A percentile compares a stretch with the other conserved stretches of the same genome.
Evolutionary conservation across 148 eudicot species (phyloP).

Genomic region (Talinum fruticosum): DNA sequence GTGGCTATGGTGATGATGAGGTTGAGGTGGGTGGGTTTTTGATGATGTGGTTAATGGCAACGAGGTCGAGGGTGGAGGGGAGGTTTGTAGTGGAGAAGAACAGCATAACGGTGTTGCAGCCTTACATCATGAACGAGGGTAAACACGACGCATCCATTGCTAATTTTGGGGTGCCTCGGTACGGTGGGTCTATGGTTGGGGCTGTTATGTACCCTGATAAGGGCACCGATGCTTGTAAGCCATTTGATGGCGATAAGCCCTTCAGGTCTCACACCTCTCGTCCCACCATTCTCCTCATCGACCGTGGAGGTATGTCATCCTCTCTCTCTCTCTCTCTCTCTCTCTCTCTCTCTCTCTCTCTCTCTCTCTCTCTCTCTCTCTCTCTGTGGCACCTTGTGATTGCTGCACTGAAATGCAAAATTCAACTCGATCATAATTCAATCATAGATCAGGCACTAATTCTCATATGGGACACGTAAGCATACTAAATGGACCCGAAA

Average conservation of each 20-base stretch:
- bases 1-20: neutral
- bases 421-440: too few species aligned
- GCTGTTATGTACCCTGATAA: constrained; percentile 54
- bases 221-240: constrained; percentile 47
- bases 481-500: too few species aligned
- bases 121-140: constrained; percentile 32
- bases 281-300: constrained; percentile 74
- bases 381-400: too few species aligned
- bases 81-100: constrained; percentile 85
- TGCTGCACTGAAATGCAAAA: too few species aligned
- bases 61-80: constrained; percentile 11
- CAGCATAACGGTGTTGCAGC: constrained; percentile 56
- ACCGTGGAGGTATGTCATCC: constrained; percentile 98
- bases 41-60: neutral
- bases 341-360: too few species aligned
- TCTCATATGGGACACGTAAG: too few species aligned
- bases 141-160: constrained; percentile 81
- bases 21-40: neutral
- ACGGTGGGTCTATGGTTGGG: constrained; percentile 91
- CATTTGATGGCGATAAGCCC: constrained; percentile 69
- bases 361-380: too few species aligned
- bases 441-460: too few species aligned
- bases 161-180: constrained; percentile 87
- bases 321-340: too few species aligned
- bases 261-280: constrained; percentile 58